phyloP scores from a whole-genome alignment of 345 rosid genomes.

The Ceriops zippeliana region DNA sequence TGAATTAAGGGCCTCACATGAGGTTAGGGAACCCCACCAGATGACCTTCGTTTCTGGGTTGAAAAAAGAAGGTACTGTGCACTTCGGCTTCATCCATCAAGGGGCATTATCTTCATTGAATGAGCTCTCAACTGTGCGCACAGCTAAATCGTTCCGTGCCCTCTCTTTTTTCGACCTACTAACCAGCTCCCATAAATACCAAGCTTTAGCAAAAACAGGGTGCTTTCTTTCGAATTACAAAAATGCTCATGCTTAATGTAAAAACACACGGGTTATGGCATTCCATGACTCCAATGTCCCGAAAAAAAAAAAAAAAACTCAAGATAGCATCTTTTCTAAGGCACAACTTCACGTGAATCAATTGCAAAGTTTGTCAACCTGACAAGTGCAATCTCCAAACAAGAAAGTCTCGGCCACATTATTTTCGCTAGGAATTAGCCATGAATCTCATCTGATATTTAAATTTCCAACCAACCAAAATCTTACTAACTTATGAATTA shows the following conservation, averaged over 20 bases:
- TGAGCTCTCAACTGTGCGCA: constrained; percentile 34
- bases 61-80: constrained; percentile 28
- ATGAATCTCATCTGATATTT: too few species aligned
- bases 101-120: constrained; percentile 28
- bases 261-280: neutral
- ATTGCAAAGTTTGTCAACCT: neutral
- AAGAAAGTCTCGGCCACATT: too few species aligned
- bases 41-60: constrained; percentile 10
- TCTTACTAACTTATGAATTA: too few species aligned
- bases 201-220: neutral
- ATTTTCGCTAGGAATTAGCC: too few species aligned
- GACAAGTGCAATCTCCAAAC: too few species aligned
- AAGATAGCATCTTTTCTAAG: neutral
- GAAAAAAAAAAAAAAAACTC: neutral
- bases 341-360: neutral
- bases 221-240: neutral
- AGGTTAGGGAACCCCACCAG: constrained; percentile 27
- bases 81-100: constrained; percentile 3
- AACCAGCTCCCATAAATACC: constrained; percentile 17
- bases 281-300: too few species aligned
- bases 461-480: too few species aligned
- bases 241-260: neutral
- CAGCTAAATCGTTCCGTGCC: constrained; percentile 19
- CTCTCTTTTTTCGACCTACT: constrained; percentile 25
- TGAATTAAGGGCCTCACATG: constrained; percentile 39